A percentile compares a stretch with the other conserved stretches of the same genome.
Conservation (phyloP, 768 basidiomycete species). For the Kwoniella europaea region DNA sequence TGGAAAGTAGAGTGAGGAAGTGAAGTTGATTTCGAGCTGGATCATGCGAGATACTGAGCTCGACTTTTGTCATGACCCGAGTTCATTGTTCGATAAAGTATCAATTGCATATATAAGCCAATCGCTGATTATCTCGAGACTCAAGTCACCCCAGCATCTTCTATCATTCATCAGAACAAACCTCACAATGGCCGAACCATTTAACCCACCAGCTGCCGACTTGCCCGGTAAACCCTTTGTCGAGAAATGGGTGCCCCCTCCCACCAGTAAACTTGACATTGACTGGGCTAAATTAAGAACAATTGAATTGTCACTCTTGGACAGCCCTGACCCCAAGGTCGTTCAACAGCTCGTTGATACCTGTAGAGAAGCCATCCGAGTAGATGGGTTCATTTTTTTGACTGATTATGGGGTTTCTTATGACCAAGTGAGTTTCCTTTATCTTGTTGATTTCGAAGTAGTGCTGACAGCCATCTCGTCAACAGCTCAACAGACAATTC, state of each 20-base stretch:
- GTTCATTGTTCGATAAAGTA: too few species aligned
- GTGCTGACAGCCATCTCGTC: neutral
- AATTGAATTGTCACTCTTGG: slow-evolving; percentile 27
- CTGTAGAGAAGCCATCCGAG: slow-evolving; percentile 22
- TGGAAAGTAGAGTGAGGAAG: too few species aligned
- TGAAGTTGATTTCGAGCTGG: too few species aligned
- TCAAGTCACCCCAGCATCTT: too few species aligned
- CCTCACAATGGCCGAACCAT: slow-evolving; percentile 4
- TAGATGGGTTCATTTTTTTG: slow-evolving; percentile 33
- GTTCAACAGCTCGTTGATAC: slow-evolving; percentile 18
- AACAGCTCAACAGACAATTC: slow-evolving; percentile 25
- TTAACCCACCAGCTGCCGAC: neutral
- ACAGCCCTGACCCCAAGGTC: slow-evolving; percentile 11
- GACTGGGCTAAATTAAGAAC: slow-evolving; percentile 26
- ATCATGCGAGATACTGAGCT: too few species aligned
- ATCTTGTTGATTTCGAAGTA: too few species aligned
- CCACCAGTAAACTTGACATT: slow-evolving; percentile 1
- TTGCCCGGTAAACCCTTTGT: slow-evolving; percentile 17
- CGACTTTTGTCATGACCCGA: too few species aligned
- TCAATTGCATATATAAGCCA: too few species aligned
- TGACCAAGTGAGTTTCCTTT: slow-evolving; percentile 9
- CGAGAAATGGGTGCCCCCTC: slow-evolving; percentile 15
- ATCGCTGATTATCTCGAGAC: too few species aligned
- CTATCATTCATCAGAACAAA: too few species aligned
- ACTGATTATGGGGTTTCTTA: slow-evolving; percentile 27